phyloP scores from a whole-genome alignment of 1,139 yeast species.

The Pichia sp. region DNA sequence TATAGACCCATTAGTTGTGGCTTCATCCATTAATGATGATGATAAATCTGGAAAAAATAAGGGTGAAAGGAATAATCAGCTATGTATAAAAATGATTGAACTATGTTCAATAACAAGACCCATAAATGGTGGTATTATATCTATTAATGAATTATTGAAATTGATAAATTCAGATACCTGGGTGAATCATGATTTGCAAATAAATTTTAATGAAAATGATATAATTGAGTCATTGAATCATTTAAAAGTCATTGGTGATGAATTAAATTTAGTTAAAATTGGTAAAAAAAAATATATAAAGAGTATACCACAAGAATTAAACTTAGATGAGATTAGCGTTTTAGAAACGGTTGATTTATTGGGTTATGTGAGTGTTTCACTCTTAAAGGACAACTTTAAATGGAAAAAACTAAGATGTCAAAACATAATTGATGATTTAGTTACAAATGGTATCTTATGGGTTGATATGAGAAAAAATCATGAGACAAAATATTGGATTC shows the following conservation, averaged over 20 bases:
- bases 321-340: constrained; percentile 60
- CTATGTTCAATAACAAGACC: constrained; percentile 64
- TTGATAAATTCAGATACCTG: constrained; percentile 30
- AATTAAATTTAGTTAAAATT: constrained; percentile 29
- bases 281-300: constrained; percentile 31
- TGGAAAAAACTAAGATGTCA: constrained; percentile 65
- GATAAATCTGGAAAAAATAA: constrained; percentile 10
- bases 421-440: constrained; percentile 69
- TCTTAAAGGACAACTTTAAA: constrained; percentile 61
- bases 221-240: constrained; percentile 40
- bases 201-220: constrained; percentile 34
- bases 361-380: constrained; percentile 57
- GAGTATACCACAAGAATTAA: constrained; percentile 42
- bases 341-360: constrained; percentile 67
- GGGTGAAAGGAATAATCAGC: constrained; percentile 56
- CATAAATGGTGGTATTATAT: constrained; percentile 73
- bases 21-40: constrained; percentile 17
- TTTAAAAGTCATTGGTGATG: constrained; percentile 28
- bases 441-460: constrained; percentile 78
- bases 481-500: constrained; percentile 61
- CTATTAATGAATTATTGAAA: constrained; percentile 50
- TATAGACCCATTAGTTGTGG: constrained; percentile 67
- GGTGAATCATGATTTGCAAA: constrained; percentile 31
- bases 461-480: constrained; percentile 53
- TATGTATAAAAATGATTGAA: constrained; percentile 69